These are phyloP conservation scores for Phytophthora ohioensis DNA, from an alignment of 352 stramenopile genomes.

Conservation along the genomic window DNA sequence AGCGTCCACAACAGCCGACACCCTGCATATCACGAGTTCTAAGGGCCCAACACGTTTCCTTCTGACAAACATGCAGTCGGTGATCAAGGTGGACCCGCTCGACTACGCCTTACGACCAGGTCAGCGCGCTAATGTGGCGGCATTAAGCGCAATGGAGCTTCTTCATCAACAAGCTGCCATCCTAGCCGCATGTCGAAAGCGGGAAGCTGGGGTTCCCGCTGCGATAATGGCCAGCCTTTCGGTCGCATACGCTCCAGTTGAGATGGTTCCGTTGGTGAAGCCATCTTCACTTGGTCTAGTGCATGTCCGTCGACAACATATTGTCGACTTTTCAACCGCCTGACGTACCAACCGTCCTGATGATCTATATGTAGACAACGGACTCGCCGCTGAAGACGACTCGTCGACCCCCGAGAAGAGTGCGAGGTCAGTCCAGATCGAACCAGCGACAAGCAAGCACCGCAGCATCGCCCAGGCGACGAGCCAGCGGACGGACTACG, in stretches of 20 bases:
- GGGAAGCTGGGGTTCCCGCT: not conserved
- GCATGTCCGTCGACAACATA: slow-evolving; percentile 13
- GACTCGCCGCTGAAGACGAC: not conserved
- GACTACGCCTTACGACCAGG: slow-evolving; percentile 17
- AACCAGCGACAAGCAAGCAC: not conserved
- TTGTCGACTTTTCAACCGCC: slow-evolving; percentile 13
- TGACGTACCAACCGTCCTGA: slow-evolving; percentile 1
- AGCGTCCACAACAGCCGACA: not conserved
- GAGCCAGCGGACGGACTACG: not conserved
- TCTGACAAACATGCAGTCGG: not conserved
- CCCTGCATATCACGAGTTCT: slow-evolving; percentile 6
- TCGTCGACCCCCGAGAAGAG: not conserved
- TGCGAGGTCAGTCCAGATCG: not conserved
- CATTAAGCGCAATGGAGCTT: slow-evolving; percentile 19
- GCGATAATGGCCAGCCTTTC: not conserved
- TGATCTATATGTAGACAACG: not conserved
- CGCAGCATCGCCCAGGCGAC: not conserved
- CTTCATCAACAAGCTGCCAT: slow-evolving; percentile 10
- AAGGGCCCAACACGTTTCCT: not conserved
- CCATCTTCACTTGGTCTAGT: slow-evolving; percentile 4
- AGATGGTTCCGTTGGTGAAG: slow-evolving; percentile 5
- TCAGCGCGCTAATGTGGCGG: not conserved
- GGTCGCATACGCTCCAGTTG: not conserved
- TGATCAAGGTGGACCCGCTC: slow-evolving; percentile 18
- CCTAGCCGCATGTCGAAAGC: slow-evolving; percentile 3